Percentiles rank a stretch among this genome's conserved stretches.
Conservation (phyloP, 2,329 filamentous ascomycete genomes). For the Colletotrichum cereale region DNA sequence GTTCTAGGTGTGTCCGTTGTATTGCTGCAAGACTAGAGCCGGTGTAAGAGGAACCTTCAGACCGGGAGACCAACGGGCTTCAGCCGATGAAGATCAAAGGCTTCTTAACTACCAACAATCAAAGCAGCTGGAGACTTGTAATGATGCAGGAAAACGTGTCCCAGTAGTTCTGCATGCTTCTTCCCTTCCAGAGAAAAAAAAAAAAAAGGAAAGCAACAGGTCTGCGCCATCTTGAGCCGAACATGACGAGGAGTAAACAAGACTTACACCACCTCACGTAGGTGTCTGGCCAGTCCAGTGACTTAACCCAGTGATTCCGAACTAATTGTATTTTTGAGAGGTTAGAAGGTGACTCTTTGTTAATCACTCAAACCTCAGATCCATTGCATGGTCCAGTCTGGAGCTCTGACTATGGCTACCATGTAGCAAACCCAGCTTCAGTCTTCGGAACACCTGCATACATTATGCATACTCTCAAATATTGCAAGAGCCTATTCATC, state of each 20-base stretch:
- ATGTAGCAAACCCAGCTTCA: neutral
- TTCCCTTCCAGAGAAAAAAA: neutral
- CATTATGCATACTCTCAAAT: conserved; percentile 18
- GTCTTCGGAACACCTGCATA: neutral
- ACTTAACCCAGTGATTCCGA: neutral
- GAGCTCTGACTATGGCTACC: neutral
- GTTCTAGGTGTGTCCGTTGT: too few relatives aligned
- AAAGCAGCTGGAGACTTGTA: conserved; percentile 16
- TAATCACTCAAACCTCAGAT: neutral
- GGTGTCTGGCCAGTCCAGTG: neutral
- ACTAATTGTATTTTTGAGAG: neutral
- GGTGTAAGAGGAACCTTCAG: too few relatives aligned
- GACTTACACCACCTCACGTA: neutral
- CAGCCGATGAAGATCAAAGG: too few relatives aligned
- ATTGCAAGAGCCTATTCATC: conserved; percentile 24
- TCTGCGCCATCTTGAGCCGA: neutral
- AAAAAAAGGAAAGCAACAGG: conserved; percentile 9
- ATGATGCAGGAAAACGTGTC: conserved; percentile 31
- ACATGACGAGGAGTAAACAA: conserved; percentile 15
- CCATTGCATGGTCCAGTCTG: neutral
- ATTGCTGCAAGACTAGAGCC: too few relatives aligned
- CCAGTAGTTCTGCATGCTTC: neutral
- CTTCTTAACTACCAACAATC: too few relatives aligned
- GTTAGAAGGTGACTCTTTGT: neutral
- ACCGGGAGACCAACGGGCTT: too few relatives aligned